Evolutionary conservation across 371 early-diverging fungal species (phyloP).

Genomic region (Mucor lusitanicus): DNA sequence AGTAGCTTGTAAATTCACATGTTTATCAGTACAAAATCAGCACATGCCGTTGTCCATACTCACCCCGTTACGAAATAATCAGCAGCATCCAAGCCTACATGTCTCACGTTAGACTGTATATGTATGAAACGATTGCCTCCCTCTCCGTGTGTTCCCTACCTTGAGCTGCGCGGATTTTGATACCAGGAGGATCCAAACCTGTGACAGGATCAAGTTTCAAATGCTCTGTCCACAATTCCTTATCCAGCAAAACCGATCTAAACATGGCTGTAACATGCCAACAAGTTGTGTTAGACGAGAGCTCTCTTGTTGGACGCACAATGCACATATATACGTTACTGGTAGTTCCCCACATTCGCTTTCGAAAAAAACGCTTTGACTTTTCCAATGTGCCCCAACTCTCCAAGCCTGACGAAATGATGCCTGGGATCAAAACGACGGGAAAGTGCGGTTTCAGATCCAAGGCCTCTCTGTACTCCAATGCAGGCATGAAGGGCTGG

Average conservation of each 20-base stretch:
- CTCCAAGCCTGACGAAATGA: conserved; percentile 90
- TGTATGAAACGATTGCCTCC: neutral
- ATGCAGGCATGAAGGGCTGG: conserved; percentile 52
- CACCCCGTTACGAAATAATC: conserved; percentile 86
- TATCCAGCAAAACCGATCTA: conserved; percentile 79
- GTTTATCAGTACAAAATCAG: neutral
- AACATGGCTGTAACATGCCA: conserved; percentile 71
- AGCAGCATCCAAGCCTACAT: conserved; percentile 81
- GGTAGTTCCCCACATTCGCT: conserved; percentile 91
- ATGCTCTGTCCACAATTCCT: conserved; percentile 83
- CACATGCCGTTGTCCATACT: neutral
- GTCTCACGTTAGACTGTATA: neutral
- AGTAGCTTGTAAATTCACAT: conserved; percentile 56
- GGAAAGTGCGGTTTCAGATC: conserved; percentile 63
- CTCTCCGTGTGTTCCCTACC: conserved; percentile 33
- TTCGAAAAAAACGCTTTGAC: conserved; percentile 80
- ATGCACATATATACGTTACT: conserved; percentile 47
- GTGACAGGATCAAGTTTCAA: conserved; percentile 81
- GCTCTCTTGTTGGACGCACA: too few species aligned
- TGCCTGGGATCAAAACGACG: conserved; percentile 90
- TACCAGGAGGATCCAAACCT: conserved; percentile 86
- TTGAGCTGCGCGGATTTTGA: conserved; percentile 86
- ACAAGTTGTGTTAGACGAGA: too few species aligned
- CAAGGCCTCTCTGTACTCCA: conserved; percentile 36
- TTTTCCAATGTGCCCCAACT: conserved; percentile 85